These are phyloP conservation scores for Alternaria atra DNA, from an alignment of 2,329 filamentous ascomycete species.

Conservation along the genomic window DNA sequence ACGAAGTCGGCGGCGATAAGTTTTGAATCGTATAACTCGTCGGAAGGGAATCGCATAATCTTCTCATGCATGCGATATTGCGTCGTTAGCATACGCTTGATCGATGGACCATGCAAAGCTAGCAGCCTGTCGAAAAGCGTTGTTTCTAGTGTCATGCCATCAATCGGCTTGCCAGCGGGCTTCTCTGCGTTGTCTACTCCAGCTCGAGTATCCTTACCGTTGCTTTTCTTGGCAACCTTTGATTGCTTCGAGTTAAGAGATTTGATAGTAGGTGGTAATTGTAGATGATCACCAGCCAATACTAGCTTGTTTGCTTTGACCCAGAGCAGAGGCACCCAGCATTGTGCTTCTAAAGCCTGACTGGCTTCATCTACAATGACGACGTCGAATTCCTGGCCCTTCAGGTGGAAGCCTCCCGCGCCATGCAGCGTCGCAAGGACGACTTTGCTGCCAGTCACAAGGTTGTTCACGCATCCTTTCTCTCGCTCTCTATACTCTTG, in stretches of 20 bases:
- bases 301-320: conserved; percentile 79
- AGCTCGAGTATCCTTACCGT: conserved; percentile 53
- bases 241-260: conserved; percentile 63
- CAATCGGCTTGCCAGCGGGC: conserved; percentile 32
- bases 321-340: conserved; percentile 88
- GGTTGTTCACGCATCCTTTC: conserved; percentile 76
- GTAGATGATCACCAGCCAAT: conserved; percentile 91
- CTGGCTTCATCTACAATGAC: conserved; percentile 96
- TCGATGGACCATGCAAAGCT: conserved; percentile 77
- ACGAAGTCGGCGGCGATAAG: conserved; percentile 84
- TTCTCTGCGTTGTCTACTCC: conserved; percentile 48
- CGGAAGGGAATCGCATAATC: conserved; percentile 94
- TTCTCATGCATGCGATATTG: conserved; percentile 98
- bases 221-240: conserved; percentile 47
- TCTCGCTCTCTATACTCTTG: conserved; percentile 91
- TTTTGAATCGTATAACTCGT: conserved; percentile 83
- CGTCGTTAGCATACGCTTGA: conserved; percentile 95
- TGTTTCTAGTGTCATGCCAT: conserved; percentile 75
- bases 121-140: conserved; percentile 93
- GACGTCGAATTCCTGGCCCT: conserved; percentile 84
- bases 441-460: conserved; percentile 82
- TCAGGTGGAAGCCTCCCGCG: conserved; percentile 83
- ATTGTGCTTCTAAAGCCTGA: conserved; percentile 94
- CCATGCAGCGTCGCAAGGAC: conserved; percentile 94
- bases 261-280: conserved; percentile 94